These are phyloP conservation scores for Tripterygium wilfordii DNA, from an alignment of 177 flowering plant species.

Conservation along the genomic window DNA sequence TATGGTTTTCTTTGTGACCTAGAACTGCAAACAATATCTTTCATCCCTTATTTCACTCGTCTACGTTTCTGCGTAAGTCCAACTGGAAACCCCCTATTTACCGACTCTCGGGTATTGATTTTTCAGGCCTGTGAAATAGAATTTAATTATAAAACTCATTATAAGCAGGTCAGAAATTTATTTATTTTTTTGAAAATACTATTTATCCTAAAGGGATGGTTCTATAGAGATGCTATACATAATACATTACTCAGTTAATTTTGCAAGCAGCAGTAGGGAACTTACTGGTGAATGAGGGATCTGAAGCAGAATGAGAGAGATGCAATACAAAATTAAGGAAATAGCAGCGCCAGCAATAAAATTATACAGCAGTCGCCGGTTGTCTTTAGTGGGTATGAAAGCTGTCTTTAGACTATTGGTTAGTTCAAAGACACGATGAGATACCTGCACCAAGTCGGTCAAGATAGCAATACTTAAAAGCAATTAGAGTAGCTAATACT, in stretches of 20 bases:
- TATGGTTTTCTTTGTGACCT: no score
- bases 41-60: conserved; percentile 12
- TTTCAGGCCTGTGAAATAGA: conserved; percentile 20
- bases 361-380: conserved; percentile 58
- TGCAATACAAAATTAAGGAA: conserved; percentile 44
- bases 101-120: conserved; percentile 1
- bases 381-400: conserved; percentile 74
- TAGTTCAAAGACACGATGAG: conserved; percentile 69
- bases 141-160: no score
- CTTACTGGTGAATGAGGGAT: conserved; percentile 44
- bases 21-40: conserved; percentile 5
- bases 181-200: no score
- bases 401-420: conserved; percentile 72
- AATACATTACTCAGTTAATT: no score
- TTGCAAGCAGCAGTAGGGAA: background rate
- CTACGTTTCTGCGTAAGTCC: conserved; percentile 3
- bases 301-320: conserved; percentile 64
- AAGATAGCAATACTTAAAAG: background rate
- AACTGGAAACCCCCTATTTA: background rate
- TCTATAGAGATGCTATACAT: no score
- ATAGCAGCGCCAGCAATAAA: conserved; percentile 60
- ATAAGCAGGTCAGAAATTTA: no score
- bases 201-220: no score
- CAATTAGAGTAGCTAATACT: background rate
- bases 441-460: conserved; percentile 59